phyloP scores from a whole-genome alignment of 1,284 basidiomycete species.

The Ustilago hordei region DNA sequence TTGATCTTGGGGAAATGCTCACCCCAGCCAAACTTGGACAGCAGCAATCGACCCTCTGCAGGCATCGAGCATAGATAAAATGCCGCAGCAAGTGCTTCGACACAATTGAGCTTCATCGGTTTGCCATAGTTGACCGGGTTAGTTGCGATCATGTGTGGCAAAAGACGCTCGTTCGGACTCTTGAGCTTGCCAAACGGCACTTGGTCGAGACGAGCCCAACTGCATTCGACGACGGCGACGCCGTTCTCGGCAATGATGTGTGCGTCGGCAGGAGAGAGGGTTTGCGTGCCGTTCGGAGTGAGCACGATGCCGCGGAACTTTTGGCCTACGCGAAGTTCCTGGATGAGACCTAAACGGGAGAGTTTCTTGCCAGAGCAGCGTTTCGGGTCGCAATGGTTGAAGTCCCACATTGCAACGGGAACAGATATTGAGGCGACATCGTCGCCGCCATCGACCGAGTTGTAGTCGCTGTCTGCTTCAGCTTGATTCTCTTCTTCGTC shows the following conservation, averaged over 20 bases:
- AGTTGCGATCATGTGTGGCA: conserved; percentile 66
- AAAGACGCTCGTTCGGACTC: conserved; percentile 87
- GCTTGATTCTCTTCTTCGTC: conserved; percentile 23
- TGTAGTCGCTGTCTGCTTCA: conserved; percentile 34
- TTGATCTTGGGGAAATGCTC: conserved; percentile 62
- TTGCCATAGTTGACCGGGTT: conserved; percentile 69
- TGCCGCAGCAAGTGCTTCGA: conserved; percentile 65
- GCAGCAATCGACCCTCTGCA: conserved; percentile 53
- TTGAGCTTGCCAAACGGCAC: conserved; percentile 94
- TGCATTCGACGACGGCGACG: conserved; percentile 95
- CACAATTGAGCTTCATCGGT: conserved; percentile 67
- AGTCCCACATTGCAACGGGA: conserved; percentile 75
- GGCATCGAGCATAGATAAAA: conserved; percentile 59
- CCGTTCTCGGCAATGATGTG: conserved; percentile 82
- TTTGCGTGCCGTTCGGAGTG: conserved; percentile 88
- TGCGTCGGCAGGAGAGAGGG: conserved; percentile 85
- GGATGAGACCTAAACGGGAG: conserved; percentile 84
- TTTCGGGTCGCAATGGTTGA: conserved; percentile 94
- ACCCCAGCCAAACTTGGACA: conserved; percentile 65
- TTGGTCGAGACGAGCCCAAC: conserved; percentile 94
- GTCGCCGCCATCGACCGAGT: conserved; percentile 45
- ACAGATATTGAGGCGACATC: conserved; percentile 49
- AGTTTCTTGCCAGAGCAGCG: conserved; percentile 96
- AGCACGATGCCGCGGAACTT: conserved; percentile 91
- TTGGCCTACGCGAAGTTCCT: conserved; percentile 84